A percentile compares a stretch with the other conserved stretches of the same genome.
Conservation (phyloP, 192 early-diverging fungal genomes). For the Gaertneriomyces semiglobifer region DNA sequence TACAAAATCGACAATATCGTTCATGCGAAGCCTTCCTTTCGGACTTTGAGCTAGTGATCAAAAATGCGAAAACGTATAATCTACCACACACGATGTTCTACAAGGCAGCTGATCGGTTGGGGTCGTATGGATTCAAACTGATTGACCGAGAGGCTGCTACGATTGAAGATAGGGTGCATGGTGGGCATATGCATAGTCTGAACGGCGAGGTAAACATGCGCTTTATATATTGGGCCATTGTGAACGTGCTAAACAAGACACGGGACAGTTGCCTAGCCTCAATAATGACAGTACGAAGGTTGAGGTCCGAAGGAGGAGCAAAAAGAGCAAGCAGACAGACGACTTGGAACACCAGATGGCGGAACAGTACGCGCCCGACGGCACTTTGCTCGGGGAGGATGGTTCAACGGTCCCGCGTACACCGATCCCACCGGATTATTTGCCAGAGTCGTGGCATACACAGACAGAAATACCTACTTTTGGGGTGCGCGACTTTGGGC, state of each 20-base stretch:
- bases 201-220: too few relatives aligned
- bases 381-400: constrained; percentile 1
- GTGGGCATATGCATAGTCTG: constrained; percentile 18
- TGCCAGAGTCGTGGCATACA: too few relatives aligned
- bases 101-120: constrained; percentile 73
- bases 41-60: constrained; percentile 75
- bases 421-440: not conserved
- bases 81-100: constrained; percentile 76
- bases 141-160: constrained; percentile 65
- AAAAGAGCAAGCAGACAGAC: constrained; percentile 32
- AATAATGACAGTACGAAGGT: not conserved
- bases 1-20: constrained; percentile 58
- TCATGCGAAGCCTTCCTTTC: constrained; percentile 65
- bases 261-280: not conserved
- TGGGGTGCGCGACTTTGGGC: constrained; percentile 18
- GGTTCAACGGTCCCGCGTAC: not conserved
- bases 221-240: too few relatives aligned
- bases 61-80: constrained; percentile 83
- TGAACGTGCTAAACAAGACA: too few relatives aligned
- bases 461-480: too few relatives aligned
- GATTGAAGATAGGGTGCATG: constrained; percentile 16
- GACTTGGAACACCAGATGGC: constrained; percentile 21
- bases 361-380: constrained; percentile 20
- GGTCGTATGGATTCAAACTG: constrained; percentile 60
- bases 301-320: constrained; percentile 4